Evolutionary conservation across 2,329 filamentous ascomycete species (phyloP), one percentile per base, ranked within the genome.

Genomic region (Colletotrichum sublineola): DNA sequence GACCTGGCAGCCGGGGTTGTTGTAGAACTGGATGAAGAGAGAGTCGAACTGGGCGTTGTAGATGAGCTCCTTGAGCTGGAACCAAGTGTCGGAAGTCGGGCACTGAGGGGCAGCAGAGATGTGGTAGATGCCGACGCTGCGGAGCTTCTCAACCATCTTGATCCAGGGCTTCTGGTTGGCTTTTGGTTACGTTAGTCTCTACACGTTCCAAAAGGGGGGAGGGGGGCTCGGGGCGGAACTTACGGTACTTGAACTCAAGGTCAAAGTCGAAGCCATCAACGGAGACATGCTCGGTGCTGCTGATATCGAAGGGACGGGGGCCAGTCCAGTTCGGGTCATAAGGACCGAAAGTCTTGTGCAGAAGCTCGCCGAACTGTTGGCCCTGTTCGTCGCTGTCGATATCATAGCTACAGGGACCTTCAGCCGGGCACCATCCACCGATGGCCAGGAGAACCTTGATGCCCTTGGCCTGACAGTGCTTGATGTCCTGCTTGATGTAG

Each of bases 21-120:
- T 86, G 79, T 86, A 87, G 77, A 86, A 87, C 78, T 86, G 85
- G 63, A 87, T 77, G 76, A 84, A 86, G 52, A 85, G 77, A 18
- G 82, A 80, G 36, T 84, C 82, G 73, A 87, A 84, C 56, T 81
- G 77, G 53, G 81, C 79, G 65, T 82, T 76, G 14, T 81, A 78
- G 50, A 86, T 82, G 74, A 85, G 77, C 7, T 80, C 77, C 65
- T 80, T 77, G 77, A 84, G 79, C 65, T 79, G 75, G 63, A 80
- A 81, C 58, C 74, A 79, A 1, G 57, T 11, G 5, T 75, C 36
- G 11, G 68, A 61, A 40, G 78, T 78, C 31, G 81, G 81, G 76
- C 86, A 87, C 74, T 87, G 83, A 31, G 85, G 85, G 38, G 84
- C 84, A 68, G 79, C 84, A 7, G 84, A 83, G 60, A 87, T 81